Percentiles rank a stretch among this genome's conserved stretches.
Evolutionary conservation across 768 basidiomycete genomes (phyloP).

Genomic region (Phlebiopsis gigantea): DNA sequence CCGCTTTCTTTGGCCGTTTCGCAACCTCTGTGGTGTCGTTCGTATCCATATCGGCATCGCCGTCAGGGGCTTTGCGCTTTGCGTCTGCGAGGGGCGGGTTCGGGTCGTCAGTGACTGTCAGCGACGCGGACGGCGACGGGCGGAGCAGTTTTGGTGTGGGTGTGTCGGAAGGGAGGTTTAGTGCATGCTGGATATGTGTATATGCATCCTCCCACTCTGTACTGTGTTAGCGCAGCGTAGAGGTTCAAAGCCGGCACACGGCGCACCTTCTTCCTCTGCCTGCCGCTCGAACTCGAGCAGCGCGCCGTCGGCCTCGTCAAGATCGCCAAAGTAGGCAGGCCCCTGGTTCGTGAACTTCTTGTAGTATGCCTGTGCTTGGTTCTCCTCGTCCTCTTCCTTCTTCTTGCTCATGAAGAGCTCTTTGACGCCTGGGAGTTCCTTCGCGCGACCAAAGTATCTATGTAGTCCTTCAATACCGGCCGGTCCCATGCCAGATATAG

Average conservation of each 20-base stretch:
- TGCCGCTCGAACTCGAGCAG: conserved; percentile 67
- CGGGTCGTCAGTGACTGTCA: conserved; percentile 21
- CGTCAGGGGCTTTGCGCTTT: conserved; percentile 55
- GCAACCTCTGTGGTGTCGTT: conserved; percentile 16
- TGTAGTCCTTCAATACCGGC: background rate
- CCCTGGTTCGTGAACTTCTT: conserved; percentile 88
- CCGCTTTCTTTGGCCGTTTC: conserved; percentile 28
- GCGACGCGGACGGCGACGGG: conserved; percentile 22
- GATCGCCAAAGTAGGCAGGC: conserved; percentile 85
- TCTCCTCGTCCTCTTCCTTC: conserved; percentile 87
- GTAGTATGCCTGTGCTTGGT: conserved; percentile 65
- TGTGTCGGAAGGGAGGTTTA: conserved; percentile 47
- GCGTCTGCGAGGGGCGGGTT: conserved; percentile 17
- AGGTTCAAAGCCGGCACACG: background rate
- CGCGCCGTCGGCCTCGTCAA: conserved; percentile 71
- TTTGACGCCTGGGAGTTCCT: conserved; percentile 90
- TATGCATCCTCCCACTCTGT: conserved; percentile 67
- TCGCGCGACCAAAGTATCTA: conserved; percentile 96
- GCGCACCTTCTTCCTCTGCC: conserved; percentile 70
- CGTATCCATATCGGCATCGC: conserved; percentile 29
- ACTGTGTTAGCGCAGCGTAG: too few species aligned
- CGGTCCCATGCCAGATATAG: background rate
- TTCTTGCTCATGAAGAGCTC: conserved; percentile 90
- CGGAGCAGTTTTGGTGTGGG: conserved; percentile 50
- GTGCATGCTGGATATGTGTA: conserved; percentile 44